Percentiles rank a stretch among this genome's conserved stretches.
Evolutionary conservation across 345 rosid genomes (phyloP).

Genomic region (Lepidium sativum): DNA sequence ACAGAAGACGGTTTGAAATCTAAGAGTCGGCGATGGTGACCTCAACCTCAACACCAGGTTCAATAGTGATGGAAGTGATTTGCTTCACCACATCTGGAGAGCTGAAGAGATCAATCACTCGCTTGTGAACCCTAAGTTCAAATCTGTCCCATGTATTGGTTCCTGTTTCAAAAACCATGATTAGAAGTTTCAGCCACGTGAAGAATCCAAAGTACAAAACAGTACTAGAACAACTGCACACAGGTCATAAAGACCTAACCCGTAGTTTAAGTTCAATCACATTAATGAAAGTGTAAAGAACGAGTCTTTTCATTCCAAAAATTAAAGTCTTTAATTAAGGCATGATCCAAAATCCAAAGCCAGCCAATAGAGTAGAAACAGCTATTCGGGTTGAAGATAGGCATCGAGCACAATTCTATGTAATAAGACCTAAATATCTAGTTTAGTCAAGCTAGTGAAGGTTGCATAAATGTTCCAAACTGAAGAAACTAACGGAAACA

Average conservation of each 20-base stretch:
- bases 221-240: not conserved
- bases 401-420: too few species aligned
- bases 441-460: too few species aligned
- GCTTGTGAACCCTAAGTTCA: constrained; percentile 55
- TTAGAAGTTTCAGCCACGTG: not conserved
- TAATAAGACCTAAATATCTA: too few species aligned
- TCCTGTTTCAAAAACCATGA: constrained; percentile 22
- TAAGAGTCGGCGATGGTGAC: constrained; percentile 47
- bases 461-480: too few species aligned
- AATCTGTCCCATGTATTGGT: constrained; percentile 61
- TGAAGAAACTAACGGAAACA: too few species aligned
- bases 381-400: too few species aligned
- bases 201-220: not conserved
- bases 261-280: not conserved
- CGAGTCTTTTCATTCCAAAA: not conserved
- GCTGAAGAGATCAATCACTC: constrained; percentile 55
- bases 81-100: constrained; percentile 64
- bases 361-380: too few species aligned
- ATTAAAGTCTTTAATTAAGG: not conserved
- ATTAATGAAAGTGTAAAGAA: not conserved
- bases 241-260: not conserved
- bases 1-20: not conserved
- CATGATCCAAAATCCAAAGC: not conserved
- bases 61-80: constrained; percentile 55
- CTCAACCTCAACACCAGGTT: constrained; percentile 61